Evolutionary conservation across 176 grass and related monocot genomes (phyloP).

Genomic region (Poa pratensis): DNA sequence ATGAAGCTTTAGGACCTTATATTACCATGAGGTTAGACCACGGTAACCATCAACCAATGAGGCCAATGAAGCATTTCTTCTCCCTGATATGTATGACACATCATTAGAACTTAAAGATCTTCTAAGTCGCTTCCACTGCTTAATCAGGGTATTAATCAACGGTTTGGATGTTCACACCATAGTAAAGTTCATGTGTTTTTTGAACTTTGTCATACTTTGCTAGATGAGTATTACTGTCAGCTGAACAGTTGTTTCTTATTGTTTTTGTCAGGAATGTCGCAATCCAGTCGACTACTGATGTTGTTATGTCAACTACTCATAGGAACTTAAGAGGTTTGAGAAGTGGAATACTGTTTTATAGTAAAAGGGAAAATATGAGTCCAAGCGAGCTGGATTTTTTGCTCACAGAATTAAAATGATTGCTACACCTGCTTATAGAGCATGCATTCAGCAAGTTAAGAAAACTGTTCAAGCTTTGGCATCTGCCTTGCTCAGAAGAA

Average conservation of each 20-base stretch:
- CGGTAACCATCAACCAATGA: background rate
- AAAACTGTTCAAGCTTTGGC: slow-evolving; percentile 91
- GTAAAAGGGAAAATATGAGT: slow-evolving; percentile 57
- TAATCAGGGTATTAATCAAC: too few relatives aligned
- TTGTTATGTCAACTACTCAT: slow-evolving; percentile 63
- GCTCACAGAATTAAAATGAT: slow-evolving; percentile 72
- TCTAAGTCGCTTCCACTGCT: too few relatives aligned
- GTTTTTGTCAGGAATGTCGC: slow-evolving; percentile 61
- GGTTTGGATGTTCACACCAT: too few relatives aligned
- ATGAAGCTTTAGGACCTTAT: background rate
- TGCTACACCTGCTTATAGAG: slow-evolving; percentile 84
- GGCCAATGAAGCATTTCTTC: background rate
- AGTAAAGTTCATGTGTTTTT: background rate
- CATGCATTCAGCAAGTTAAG: slow-evolving; percentile 95
- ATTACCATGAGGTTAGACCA: background rate
- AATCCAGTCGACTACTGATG: slow-evolving; percentile 88
- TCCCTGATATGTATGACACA: too few relatives aligned
- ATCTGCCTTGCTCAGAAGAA: slow-evolving; percentile 79
- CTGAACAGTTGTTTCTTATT: slow-evolving; percentile 25
- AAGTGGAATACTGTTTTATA: slow-evolving; percentile 95
- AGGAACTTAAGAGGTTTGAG: slow-evolving; percentile 90
- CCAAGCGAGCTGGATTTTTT: slow-evolving; percentile 41
- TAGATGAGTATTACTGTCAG: slow-evolving; percentile 1
- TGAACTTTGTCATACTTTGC: background rate
- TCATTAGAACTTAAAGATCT: too few relatives aligned